A percentile compares a stretch with the other conserved stretches of the same genome.
Conservation (phyloP, 192 early-diverging fungal genomes). For the Backusella psychrophila region DNA sequence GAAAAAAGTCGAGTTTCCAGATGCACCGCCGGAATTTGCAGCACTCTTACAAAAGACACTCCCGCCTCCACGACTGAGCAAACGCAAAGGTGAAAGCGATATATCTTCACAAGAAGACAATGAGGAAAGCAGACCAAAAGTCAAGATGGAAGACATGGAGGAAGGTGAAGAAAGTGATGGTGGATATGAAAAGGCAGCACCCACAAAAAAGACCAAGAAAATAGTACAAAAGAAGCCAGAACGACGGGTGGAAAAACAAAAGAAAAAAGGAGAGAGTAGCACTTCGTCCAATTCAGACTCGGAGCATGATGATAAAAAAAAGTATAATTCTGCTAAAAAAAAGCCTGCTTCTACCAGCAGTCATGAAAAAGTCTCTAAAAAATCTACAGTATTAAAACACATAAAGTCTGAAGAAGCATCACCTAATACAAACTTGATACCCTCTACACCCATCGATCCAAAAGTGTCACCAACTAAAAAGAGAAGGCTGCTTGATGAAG, state of each 20-base stretch:
- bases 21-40: slow-evolving; percentile 9
- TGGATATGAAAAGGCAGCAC: background rate
- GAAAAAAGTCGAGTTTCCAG: slow-evolving; percentile 37
- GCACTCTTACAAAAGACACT: slow-evolving; percentile 1
- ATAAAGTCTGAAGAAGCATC: background rate
- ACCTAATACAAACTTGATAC: background rate
- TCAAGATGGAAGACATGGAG: background rate
- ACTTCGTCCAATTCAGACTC: background rate
- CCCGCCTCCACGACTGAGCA: background rate
- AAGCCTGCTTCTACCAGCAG: background rate
- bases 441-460: slow-evolving; percentile 8
- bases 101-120: background rate
- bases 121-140: background rate
- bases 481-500: background rate
- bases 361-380: background rate
- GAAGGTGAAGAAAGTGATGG: background rate
- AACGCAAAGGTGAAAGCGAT: background rate
- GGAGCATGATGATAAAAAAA: background rate
- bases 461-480: background rate
- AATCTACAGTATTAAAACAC: background rate
- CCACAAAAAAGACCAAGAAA: background rate
- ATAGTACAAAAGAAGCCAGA: background rate
- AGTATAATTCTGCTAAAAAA: background rate
- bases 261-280: background rate
- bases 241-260: background rate